Evolutionary conservation across 352 stramenopile species (phyloP), one percentile per base, ranked within the genome.

Genomic region (Phytopythium boreale): DNA sequence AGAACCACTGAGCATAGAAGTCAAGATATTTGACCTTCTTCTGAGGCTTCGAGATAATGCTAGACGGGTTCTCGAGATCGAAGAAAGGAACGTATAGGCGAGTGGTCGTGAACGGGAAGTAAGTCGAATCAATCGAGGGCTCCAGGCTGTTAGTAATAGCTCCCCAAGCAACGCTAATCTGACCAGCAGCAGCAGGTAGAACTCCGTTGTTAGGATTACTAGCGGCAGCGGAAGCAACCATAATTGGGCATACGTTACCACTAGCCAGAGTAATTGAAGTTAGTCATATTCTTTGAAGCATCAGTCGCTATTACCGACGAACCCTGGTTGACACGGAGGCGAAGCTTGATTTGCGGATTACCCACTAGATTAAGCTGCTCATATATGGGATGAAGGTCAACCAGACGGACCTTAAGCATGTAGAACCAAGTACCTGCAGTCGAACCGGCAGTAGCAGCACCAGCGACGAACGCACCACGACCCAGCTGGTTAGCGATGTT

Each of bases 371-470:
- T 57, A 36, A 69, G 44, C 12, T 65, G 14, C 36, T 69, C 59
- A 36, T 66, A 69, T 31, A 69, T 60, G 4, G 63, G 58, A 49
- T 65, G 63, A 20, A 69, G 47, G 60, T 69, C 63, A 37, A 65
- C 50, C 17, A 69, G 58, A 56, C 63, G 63, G 64, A 69, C 66
- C 56, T 69, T 69, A 5, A 69, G 37, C 63, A 69, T 69, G 36
- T 56, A 59, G 55, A 62, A 59, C 56, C 63, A 65, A 34, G 52
- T 63, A 55, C 46, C 63, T 47, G 51, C 24, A 65, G 56, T 59
- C 34, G 44, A 41, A 24, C 63, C 59, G 50, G 60, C 60, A 15
- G 50, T 51, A 49, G 56, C n/a, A 36, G 52, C 26, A 34, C 59
- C 61, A 36, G 60, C 55, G 59, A 55, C 53, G 27, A 22, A 61